These are phyloP conservation scores for Petunia axillaris DNA, from an alignment of 257 asterid genomes.

Conservation along the genomic window DNA sequence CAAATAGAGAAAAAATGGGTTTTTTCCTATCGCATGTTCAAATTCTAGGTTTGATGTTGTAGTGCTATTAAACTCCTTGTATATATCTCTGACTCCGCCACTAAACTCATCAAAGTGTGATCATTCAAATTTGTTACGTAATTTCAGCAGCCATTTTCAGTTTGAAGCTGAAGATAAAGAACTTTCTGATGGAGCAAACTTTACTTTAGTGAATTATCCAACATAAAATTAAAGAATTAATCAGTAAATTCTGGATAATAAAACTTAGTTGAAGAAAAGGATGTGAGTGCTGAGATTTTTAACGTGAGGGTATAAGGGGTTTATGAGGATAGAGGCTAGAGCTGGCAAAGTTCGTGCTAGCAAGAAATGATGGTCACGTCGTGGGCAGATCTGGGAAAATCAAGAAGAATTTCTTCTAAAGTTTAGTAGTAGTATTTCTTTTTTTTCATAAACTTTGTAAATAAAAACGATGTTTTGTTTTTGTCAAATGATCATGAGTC, in stretches of 20 bases:
- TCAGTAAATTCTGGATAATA: not conserved
- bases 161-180: no score
- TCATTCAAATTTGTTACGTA: no score
- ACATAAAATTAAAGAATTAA: no score
- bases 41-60: no score
- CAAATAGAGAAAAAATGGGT: no score
- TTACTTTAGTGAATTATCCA: no score
- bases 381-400: constrained; percentile 31
- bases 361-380: constrained; percentile 54
- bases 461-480: not conserved
- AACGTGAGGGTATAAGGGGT: not conserved
- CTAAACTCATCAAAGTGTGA: no score
- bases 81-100: no score
- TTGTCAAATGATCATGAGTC: not conserved
- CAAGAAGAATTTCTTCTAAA: not conserved
- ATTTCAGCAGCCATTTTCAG: no score
- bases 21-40: no score
- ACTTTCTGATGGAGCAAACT: no score
- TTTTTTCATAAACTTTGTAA: not conserved
- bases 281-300: not conserved
- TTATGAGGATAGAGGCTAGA: constrained; percentile 15
- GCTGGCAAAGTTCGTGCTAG: constrained; percentile 46
- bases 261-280: not conserved
- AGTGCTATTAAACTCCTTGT: no score
- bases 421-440: not conserved